These are phyloP conservation scores for Zygnema circumcarinatum DNA, from an alignment of 139 green algal genomes.

Conservation along the genomic window DNA sequence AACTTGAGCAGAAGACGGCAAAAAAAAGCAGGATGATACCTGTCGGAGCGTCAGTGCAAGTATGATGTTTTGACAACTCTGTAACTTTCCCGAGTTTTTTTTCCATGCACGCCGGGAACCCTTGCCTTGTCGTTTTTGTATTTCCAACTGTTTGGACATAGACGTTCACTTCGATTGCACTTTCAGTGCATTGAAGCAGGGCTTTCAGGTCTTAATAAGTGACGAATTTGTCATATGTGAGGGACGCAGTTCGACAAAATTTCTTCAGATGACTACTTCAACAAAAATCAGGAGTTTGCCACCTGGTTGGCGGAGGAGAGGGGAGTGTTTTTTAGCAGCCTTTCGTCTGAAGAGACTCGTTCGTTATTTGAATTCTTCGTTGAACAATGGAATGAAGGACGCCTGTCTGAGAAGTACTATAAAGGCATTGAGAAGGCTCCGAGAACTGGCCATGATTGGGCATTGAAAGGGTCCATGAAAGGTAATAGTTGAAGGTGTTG, in stretches of 20 bases:
- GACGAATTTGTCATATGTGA: too few relatives aligned
- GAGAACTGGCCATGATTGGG: constrained; percentile 33
- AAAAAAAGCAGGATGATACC: constrained; percentile 22
- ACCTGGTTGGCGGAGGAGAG: constrained; percentile 31
- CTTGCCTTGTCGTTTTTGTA: too few relatives aligned
- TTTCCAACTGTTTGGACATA: too few relatives aligned
- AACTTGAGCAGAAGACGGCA: not conserved
- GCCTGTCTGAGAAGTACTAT: constrained; percentile 50
- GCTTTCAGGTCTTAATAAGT: too few relatives aligned
- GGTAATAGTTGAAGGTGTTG: too few relatives aligned
- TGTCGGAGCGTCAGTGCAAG: not conserved
- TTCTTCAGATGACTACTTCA: constrained; percentile 51
- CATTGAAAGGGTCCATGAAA: constrained; percentile 1
- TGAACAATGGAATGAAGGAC: constrained; percentile 29
- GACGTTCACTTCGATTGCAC: too few relatives aligned
- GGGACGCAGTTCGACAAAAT: constrained; percentile 38
- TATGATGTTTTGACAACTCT: not conserved
- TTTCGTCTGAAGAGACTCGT: constrained; percentile 49
- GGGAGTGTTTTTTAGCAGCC: constrained; percentile 47
- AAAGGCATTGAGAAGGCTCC: constrained; percentile 35
- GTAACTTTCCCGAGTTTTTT: not conserved
- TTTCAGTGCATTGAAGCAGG: too few relatives aligned
- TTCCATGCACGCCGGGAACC: too few relatives aligned
- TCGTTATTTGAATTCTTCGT: constrained; percentile 44
- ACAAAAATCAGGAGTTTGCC: constrained; percentile 48